phyloP scores from a whole-genome alignment of 345 rosid species.

The Murraya koenigii region DNA sequence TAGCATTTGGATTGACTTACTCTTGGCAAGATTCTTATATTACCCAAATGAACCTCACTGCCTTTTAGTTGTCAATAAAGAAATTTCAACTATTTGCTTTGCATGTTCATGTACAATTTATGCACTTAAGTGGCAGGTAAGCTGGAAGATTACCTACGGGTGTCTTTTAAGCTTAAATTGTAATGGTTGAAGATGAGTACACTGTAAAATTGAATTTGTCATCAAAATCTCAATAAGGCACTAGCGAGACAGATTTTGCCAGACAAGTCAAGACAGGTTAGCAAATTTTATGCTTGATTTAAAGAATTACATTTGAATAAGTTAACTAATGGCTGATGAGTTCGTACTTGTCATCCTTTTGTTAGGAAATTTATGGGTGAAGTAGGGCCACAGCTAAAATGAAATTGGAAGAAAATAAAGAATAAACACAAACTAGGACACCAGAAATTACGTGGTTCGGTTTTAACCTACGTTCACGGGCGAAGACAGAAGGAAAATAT shows the following conservation, averaged over 20 bases:
- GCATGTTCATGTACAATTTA: constrained; percentile 4
- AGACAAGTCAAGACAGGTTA: constrained; percentile 82
- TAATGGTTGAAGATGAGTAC: constrained; percentile 62
- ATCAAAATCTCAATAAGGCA: constrained; percentile 41
- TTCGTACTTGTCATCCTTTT: too few species aligned
- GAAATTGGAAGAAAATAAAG: too few species aligned
- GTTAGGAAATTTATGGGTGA: too few species aligned
- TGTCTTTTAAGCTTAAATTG: constrained; percentile 86
- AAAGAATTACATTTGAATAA: background rate
- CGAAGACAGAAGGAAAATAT: too few species aligned
- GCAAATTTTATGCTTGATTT: constrained; percentile 21
- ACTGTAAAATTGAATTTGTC: constrained; percentile 27
- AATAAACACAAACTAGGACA: too few species aligned
- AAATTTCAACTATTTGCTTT: background rate
- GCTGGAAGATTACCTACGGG: constrained; percentile 62
- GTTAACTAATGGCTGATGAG: background rate
- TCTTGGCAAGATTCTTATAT: background rate
- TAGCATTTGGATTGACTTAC: background rate
- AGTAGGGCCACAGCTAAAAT: too few species aligned
- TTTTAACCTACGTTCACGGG: too few species aligned
- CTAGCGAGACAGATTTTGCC: constrained; percentile 45
- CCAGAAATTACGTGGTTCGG: too few species aligned
- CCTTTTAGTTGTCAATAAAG: background rate
- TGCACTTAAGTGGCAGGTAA: constrained; percentile 51
- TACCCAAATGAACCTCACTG: background rate